A percentile compares a stretch with the other conserved stretches of the same genome.
Evolutionary conservation across 805 yeast species (phyloP).

Genomic region (Pichia ethanolica): DNA sequence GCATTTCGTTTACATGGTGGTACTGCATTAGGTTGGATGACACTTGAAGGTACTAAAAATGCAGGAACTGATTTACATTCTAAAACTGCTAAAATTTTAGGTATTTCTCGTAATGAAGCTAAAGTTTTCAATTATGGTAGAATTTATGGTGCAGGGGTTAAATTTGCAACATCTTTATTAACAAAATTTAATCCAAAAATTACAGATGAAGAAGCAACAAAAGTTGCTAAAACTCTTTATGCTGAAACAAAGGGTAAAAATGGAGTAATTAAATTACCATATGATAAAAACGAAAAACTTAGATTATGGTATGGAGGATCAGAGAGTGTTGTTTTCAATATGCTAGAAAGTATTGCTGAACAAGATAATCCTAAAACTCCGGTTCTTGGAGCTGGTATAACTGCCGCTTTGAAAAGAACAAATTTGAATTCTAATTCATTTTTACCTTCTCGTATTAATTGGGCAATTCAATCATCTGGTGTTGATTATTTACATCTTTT

Average conservation of each 20-base stretch:
- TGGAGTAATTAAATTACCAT: conserved; percentile 16
- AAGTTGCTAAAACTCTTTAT: conserved; percentile 62
- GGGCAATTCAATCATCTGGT: conserved; percentile 98
- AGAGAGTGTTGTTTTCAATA: conserved; percentile 86
- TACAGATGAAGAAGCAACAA: conserved; percentile 56
- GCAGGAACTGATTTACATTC: conserved; percentile 95
- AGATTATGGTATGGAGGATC: conserved; percentile 79
- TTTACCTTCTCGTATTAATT: conserved; percentile 85
- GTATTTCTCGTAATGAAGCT: conserved; percentile 86
- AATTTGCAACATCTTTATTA: conserved; percentile 77
- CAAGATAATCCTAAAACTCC: conserved; percentile 82
- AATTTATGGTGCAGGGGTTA: conserved; percentile 95
- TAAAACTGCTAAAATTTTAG: conserved; percentile 82
- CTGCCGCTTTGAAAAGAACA: conserved; percentile 64
- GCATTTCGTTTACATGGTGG: conserved; percentile 87
- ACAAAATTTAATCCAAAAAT: conserved; percentile 74
- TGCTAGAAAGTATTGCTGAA: conserved; percentile 79
- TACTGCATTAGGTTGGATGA: conserved; percentile 98
- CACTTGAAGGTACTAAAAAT: conserved; percentile 86
- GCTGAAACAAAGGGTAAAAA: conserved; percentile 73
- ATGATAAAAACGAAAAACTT: conserved; percentile 7
- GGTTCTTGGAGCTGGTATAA: conserved; percentile 86
- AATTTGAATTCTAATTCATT: conserved; percentile 62
- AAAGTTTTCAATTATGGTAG: conserved; percentile 95
- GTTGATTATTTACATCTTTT: conserved; percentile 90